These are phyloP conservation scores for Lactuca saligna DNA, from an alignment of 129 eudicot genomes.

Conservation along the genomic window DNA sequence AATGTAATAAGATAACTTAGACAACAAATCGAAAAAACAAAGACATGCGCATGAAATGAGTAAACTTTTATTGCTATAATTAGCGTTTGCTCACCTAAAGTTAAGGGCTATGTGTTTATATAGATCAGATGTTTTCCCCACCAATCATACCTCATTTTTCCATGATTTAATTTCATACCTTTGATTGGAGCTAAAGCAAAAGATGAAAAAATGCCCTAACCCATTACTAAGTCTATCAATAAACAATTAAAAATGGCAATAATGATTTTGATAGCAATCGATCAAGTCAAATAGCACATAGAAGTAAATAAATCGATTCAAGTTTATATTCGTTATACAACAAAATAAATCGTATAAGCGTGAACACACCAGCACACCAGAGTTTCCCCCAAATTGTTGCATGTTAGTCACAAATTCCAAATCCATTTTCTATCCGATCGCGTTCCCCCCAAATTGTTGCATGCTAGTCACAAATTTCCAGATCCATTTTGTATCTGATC, in stretches of 20 bases:
- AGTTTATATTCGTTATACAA: background rate
- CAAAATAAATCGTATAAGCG: conserved; percentile 17
- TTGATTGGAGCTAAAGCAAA: background rate
- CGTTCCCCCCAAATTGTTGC: too few species aligned
- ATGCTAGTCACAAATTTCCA: too few species aligned
- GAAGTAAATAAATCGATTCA: background rate
- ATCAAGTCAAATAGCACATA: background rate
- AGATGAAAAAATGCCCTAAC: background rate
- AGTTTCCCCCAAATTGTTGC: too few species aligned
- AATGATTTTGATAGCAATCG: background rate
- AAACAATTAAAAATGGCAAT: conserved; percentile 13
- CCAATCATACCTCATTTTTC: background rate
- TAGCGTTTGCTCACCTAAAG: background rate
- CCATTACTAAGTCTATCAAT: background rate
- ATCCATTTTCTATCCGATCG: too few species aligned
- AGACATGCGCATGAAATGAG: too few species aligned
- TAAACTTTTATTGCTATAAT: too few species aligned
- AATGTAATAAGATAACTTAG: background rate
- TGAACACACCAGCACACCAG: too few species aligned
- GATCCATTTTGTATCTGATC: too few species aligned
- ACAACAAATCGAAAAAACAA: background rate
- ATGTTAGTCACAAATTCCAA: too few species aligned
- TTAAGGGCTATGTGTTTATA: background rate
- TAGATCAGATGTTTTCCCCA: conserved; percentile 11
- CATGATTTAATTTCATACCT: background rate